phyloP scores from a whole-genome alignment of 495 filamentous ascomycete species.

The Xylaria intraflava region DNA sequence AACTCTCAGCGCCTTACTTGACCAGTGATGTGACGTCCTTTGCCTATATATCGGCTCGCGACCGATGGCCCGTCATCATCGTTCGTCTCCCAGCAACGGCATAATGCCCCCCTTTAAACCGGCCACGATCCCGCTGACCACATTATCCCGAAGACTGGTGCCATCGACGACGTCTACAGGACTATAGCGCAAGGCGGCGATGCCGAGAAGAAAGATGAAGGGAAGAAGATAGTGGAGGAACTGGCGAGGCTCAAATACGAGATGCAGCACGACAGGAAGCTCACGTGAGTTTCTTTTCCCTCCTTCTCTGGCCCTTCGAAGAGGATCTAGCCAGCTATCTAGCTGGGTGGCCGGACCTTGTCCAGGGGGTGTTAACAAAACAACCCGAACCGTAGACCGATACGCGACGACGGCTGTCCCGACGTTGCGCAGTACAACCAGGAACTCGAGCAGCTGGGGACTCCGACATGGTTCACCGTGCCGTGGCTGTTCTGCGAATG shows the following conservation, averaged over 20 bases:
- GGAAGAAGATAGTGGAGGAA: slow-evolving; percentile 75
- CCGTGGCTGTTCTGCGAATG: slow-evolving; percentile 91
- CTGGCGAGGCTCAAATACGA: slow-evolving; percentile 89
- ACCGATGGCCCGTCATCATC: slow-evolving; percentile 90
- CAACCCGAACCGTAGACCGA: slow-evolving; percentile 46
- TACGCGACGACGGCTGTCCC: slow-evolving; percentile 70
- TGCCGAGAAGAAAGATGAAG: slow-evolving; percentile 62
- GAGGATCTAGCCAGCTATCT: background rate
- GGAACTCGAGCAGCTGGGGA: slow-evolving; percentile 69
- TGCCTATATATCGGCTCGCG: slow-evolving; percentile 70
- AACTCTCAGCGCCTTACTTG: slow-evolving; percentile 57
- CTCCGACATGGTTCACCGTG: slow-evolving; percentile 71
- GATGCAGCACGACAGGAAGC: slow-evolving; percentile 76
- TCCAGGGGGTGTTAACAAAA: slow-evolving; percentile 4
- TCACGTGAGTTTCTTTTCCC: slow-evolving; percentile 56
- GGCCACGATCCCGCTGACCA: background rate
- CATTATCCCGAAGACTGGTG: slow-evolving; percentile 60
- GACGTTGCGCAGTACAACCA: slow-evolving; percentile 82
- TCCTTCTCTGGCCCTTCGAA: background rate
- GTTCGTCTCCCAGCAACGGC: slow-evolving; percentile 33
- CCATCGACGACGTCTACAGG: slow-evolving; percentile 88
- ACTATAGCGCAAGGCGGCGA: slow-evolving; percentile 56
- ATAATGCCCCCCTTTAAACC: background rate
- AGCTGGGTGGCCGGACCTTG: too few species aligned
- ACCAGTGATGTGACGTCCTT: slow-evolving; percentile 83